Evolutionary conservation across 192 early-diverging fungal genomes (phyloP).

Genomic region (Rhizophlyctis rosea): DNA sequence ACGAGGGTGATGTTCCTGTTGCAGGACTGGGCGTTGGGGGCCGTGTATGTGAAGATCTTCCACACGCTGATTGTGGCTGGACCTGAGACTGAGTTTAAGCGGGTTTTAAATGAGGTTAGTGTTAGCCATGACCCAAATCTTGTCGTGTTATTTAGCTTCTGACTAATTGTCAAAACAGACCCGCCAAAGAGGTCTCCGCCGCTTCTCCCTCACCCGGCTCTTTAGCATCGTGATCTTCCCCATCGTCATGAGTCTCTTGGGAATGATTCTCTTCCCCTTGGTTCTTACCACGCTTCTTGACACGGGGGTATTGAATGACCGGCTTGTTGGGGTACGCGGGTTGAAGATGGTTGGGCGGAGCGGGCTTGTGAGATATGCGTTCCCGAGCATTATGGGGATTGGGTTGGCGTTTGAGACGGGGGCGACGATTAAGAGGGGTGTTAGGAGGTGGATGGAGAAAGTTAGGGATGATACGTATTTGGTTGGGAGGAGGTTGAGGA

Average conservation of each 20-base stretch:
- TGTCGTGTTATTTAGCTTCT: not conserved
- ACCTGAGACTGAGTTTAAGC: conserved; percentile 25
- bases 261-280: not conserved
- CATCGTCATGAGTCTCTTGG: conserved; percentile 1
- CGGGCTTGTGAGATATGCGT: too few species aligned
- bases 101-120: conserved; percentile 3
- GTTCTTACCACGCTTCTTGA: conserved; percentile 3
- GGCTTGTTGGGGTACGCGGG: conserved; percentile 9
- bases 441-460: conserved; percentile 70
- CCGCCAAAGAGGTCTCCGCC: conserved; percentile 22
- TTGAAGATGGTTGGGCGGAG: conserved; percentile 4
- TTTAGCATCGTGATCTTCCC: conserved; percentile 16
- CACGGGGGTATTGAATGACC: conserved; percentile 10
- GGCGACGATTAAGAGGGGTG: not conserved
- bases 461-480: conserved; percentile 83
- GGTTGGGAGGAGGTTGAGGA: conserved; percentile 82
- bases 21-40: conserved; percentile 71
- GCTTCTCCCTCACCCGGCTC: conserved; percentile 22
- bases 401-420: conserved; percentile 24
- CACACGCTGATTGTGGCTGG: conserved; percentile 32
- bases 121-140: too few species aligned
- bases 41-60: conserved; percentile 65
- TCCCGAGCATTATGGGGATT: conserved; percentile 18
- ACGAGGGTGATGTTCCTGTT: too few species aligned
- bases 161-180: too few species aligned